These are phyloP conservation scores for Yamagishiella unicocca DNA, from an alignment of 139 green algal species.

Conservation along the genomic window DNA sequence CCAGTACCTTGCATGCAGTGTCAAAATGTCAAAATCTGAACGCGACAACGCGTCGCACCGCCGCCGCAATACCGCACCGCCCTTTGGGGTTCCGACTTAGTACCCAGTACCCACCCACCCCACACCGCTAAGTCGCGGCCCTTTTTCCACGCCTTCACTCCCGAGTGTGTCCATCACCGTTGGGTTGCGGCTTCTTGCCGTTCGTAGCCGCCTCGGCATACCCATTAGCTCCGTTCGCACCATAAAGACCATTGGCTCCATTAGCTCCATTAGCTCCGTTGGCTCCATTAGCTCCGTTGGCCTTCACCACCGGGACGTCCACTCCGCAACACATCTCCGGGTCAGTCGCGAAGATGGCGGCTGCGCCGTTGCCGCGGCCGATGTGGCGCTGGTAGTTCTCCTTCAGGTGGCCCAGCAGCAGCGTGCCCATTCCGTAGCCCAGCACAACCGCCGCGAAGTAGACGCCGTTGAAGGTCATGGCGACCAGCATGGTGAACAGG, in stretches of 20 bases:
- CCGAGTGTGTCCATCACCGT: background rate
- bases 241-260: no score
- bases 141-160: background rate
- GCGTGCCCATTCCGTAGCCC: slow-evolving; percentile 52
- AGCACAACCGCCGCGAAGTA: slow-evolving; percentile 60
- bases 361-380: background rate
- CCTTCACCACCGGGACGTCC: background rate
- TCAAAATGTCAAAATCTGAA: no score
- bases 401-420: slow-evolving; percentile 41
- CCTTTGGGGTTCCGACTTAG: no score
- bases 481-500: slow-evolving; percentile 62
- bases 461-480: slow-evolving; percentile 71
- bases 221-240: no score
- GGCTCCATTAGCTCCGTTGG: background rate
- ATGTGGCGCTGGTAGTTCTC: slow-evolving; percentile 31
- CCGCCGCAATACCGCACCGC: no score
- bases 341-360: background rate
- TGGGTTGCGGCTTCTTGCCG: no score
- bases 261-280: background rate
- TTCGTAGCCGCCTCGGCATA: no score
- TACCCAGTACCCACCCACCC: no score
- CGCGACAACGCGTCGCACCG: no score
- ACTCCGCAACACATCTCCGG: background rate
- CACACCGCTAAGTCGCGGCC: no score
- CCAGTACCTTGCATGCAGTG: no score